A percentile compares a stretch with the other conserved stretches of the same genome.
These are phyloP conservation scores for Diplocarpon mali DNA, from an alignment of 2,329 filamentous ascomycete genomes.

Conservation along the genomic window DNA sequence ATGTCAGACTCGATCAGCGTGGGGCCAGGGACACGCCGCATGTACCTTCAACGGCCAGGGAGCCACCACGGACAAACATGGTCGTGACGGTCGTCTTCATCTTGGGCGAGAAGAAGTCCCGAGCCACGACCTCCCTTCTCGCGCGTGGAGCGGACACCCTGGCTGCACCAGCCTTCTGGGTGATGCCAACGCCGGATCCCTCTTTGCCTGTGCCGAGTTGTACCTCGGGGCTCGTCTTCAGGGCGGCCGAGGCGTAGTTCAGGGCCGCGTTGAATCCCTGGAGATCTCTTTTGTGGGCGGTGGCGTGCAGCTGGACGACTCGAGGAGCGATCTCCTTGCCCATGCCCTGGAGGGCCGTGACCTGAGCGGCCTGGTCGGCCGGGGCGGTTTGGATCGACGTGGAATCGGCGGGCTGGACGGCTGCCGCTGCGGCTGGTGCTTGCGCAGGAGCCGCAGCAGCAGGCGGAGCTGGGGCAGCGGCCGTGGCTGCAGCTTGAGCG, in stretches of 20 bases:
- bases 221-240: conserved; percentile 31
- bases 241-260: conserved; percentile 30
- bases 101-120: conserved; percentile 11
- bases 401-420: conserved; percentile 8
- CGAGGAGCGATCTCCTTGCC: conserved; percentile 39
- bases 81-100: conserved; percentile 25
- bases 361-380: conserved; percentile 30
- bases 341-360: conserved; percentile 36
- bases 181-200: conserved; percentile 32
- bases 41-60: conserved; percentile 13
- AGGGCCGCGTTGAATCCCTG: conserved; percentile 33
- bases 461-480: conserved; percentile 26
- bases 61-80: conserved; percentile 23
- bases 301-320: conserved; percentile 15
- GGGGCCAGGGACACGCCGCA: neutral
- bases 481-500: conserved; percentile 31
- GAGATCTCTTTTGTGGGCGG: conserved; percentile 28
- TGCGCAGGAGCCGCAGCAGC: conserved; percentile 15
- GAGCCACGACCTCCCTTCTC: conserved; percentile 3
- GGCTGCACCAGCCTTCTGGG: conserved; percentile 17
- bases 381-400: conserved; percentile 10
- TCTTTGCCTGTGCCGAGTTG: conserved; percentile 32
- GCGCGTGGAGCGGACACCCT: neutral
- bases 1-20: neutral
- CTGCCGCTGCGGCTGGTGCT: conserved; percentile 20